Base-by-base conservation (phyloP, 176 grass and related monocot genomes). In the Metroxylon sagu region DNA sequence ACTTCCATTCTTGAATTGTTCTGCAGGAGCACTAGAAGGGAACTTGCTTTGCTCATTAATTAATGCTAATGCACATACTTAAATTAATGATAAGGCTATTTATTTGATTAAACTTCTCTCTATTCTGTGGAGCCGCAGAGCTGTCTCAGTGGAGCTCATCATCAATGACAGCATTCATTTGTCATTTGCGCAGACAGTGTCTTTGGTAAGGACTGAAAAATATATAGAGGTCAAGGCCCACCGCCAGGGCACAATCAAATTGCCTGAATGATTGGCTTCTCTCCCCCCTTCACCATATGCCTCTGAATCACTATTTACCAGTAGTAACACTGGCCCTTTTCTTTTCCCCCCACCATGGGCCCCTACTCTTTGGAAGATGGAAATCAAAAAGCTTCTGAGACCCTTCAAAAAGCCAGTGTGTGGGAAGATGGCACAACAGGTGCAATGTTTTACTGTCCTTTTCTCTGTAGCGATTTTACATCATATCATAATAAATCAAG, bases 111-210 rank as follows among this genome's bases (percentile, higher is more conserved):
- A 43, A 43, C 5, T 16, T 60, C 28, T 25, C 51, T 31, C 12
- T 15, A 51, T 5, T 18, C 50, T 60, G 62, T 57, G 64, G 73
- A 50, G 53, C 35, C 16, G 53, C 26, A 39, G 53, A 53, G 50
- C 26, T 77, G 28, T 77, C 66, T 31, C 18, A 49, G 63, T 64
- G 66, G 66, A 28, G 49, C 30, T 51, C 52, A 71, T 50, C 56
- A 50, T 58, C 25, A 66, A 63, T 68, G 76, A 66, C 76, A 66
- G 68, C 59, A 57, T 66, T 72, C 16, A 79, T 50, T 79, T 72
- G 52, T 79, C 76, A 65, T 57, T 79, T 49, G 53, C 56, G 66
- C 53, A 71, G 68, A 66, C 76, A 66, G 59, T 55, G 66, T 58
- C 66, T 26, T 26, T 59, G 56, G 50, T 54, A 65, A 69, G 61